phyloP scores from a whole-genome alignment of 176 grass and related monocot species.

The Musa itinerans region DNA sequence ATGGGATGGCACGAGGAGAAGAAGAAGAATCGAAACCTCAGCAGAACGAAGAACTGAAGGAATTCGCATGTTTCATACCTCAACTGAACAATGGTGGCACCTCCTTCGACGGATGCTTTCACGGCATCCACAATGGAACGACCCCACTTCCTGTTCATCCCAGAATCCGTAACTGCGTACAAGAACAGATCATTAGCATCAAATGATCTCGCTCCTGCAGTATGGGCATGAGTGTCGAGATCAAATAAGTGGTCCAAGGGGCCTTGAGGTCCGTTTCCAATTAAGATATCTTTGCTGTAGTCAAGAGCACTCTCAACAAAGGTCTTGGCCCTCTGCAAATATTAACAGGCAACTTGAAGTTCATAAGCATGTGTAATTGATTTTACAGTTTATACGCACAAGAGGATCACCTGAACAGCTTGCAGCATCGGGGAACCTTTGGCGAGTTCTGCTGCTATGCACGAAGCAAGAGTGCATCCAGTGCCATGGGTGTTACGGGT shows the following conservation, averaged over 20 bases:
- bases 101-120: conserved; percentile 71
- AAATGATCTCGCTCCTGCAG: conserved; percentile 32
- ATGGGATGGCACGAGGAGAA: conserved; percentile 16
- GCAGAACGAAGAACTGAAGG: background rate
- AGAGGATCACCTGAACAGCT: conserved; percentile 56
- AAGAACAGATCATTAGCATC: conserved; percentile 61
- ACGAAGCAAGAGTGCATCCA: conserved; percentile 93
- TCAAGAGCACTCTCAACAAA: conserved; percentile 73
- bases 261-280: conserved; percentile 81
- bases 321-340: conserved; percentile 62
- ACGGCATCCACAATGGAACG: conserved; percentile 63
- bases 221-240: conserved; percentile 36
- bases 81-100: conserved; percentile 73
- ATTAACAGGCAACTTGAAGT: conserved; percentile 13
- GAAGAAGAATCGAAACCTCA: background rate
- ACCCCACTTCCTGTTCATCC: conserved; percentile 82
- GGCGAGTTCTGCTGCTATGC: conserved; percentile 80
- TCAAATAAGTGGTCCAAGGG: conserved; percentile 83
- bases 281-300: conserved; percentile 63
- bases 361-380: background rate
- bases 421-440: conserved; percentile 72
- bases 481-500: conserved; percentile 86
- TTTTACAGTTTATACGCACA: background rate
- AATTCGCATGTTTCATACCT: conserved; percentile 29
- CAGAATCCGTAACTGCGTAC: conserved; percentile 84